These are phyloP conservation scores for Penicillium sp. DNA, from an alignment of 2,329 filamentous ascomycete species.

Conservation along the genomic window DNA sequence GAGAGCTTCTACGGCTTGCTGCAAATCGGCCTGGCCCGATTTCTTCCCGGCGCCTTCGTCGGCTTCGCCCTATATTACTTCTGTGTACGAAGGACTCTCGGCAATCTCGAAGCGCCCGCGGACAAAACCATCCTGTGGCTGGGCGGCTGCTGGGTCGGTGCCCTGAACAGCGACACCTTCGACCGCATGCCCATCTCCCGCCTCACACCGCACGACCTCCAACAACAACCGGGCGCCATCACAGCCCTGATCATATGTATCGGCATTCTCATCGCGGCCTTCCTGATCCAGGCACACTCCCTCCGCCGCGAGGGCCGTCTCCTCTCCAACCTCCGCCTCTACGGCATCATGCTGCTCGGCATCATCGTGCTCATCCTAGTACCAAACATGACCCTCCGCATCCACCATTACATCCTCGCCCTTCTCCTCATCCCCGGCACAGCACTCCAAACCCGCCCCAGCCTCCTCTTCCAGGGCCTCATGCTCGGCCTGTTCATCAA, in stretches of 20 bases:
- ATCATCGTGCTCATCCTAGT: slow-evolving; percentile 55
- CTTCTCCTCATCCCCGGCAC: slow-evolving; percentile 62
- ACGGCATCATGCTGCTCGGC: slow-evolving; percentile 44
- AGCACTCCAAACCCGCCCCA: slow-evolving; percentile 60
- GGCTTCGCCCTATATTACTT: slow-evolving; percentile 60
- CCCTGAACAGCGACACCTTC: slow-evolving; percentile 65
- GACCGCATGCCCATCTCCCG: slow-evolving; percentile 64
- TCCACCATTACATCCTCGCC: slow-evolving; percentile 65
- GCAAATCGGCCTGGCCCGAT: slow-evolving; percentile 57
- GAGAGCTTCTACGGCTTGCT: slow-evolving; percentile 58
- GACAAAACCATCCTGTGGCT: slow-evolving; percentile 65
- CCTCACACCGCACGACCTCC: slow-evolving; percentile 62
- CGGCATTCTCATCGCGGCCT: slow-evolving; percentile 52
- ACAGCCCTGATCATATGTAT: slow-evolving; percentile 59
- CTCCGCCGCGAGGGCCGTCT: slow-evolving; percentile 62
- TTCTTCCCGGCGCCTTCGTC: slow-evolving; percentile 62
- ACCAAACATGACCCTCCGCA: slow-evolving; percentile 61
- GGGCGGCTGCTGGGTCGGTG: slow-evolving; percentile 62
- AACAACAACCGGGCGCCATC: slow-evolving; percentile 62
- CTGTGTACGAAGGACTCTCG: slow-evolving; percentile 53
- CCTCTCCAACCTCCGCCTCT: slow-evolving; percentile 49
- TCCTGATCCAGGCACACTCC: slow-evolving; percentile 58
- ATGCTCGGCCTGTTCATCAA: slow-evolving; percentile 65
- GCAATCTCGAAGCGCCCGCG: slow-evolving; percentile 56
- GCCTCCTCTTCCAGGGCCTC: slow-evolving; percentile 62